phyloP scores from a whole-genome alignment of 2,329 filamentous ascomycete species.

The Myriangium duriaei region DNA sequence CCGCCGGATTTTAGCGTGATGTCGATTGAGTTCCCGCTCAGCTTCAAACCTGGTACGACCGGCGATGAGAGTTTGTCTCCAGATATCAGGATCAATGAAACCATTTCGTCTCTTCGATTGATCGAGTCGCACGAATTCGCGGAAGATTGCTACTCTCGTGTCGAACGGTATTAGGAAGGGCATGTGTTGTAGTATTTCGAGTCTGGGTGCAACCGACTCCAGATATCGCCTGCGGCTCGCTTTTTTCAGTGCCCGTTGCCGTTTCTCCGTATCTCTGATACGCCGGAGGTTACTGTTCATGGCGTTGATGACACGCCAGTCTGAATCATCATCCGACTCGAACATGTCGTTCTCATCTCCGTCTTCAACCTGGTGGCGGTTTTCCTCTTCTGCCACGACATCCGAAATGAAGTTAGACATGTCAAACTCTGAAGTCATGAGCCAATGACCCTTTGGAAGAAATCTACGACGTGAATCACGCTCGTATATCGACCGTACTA shows the following conservation, averaged over 20 bases:
- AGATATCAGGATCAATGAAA: conserved; percentile 57
- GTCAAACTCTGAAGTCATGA: conserved; percentile 80
- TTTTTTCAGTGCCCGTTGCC: conserved; percentile 48
- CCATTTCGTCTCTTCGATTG: conserved; percentile 58
- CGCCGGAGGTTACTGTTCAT: conserved; percentile 2
- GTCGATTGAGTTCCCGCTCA: conserved; percentile 35
- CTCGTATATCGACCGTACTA: conserved; percentile 82
- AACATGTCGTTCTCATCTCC: conserved; percentile 44
- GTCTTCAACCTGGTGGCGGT: conserved; percentile 54
- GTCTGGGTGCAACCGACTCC: conserved; percentile 67
- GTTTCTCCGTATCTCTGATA: conserved; percentile 19
- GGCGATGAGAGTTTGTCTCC: conserved; percentile 44
- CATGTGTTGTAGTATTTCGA: conserved; percentile 90
- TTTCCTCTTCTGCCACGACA: conserved; percentile 79
- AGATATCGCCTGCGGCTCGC: conserved; percentile 58
- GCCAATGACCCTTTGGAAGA: conserved; percentile 73
- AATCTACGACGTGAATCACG: conserved; percentile 82
- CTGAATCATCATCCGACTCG: conserved; percentile 29
- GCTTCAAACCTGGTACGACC: conserved; percentile 4
- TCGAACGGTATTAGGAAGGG: conserved; percentile 93
- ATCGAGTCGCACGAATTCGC: conserved; percentile 80
- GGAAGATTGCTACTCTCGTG: conserved; percentile 81
- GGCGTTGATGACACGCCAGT: conserved; percentile 9
- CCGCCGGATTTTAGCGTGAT: conserved; percentile 69
- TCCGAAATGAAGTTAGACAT: conserved; percentile 78